Evolutionary conservation across 148 eudicot genomes (phyloP).

Genomic region (Mesembryanthemum crystallinum): DNA sequence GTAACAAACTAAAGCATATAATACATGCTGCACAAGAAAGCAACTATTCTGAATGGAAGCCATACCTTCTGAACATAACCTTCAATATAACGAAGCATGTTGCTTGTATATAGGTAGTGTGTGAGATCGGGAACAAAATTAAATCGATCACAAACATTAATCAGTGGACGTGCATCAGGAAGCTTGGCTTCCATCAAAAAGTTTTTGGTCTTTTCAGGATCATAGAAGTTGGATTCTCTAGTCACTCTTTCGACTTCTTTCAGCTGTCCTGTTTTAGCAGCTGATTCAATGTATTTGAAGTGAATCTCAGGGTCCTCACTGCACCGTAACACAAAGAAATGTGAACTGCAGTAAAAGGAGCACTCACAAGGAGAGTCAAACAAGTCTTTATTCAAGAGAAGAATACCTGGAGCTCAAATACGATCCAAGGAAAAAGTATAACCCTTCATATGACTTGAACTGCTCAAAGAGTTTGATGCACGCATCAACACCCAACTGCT

Average conservation of each 20-base stretch:
- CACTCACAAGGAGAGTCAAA: conserved; percentile 1
- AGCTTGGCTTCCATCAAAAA: conserved; percentile 90
- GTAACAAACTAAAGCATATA: not conserved
- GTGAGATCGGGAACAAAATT: conserved; percentile 90
- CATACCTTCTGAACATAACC: conserved; percentile 98
- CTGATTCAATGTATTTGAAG: conserved; percentile 84
- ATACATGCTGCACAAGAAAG: not conserved
- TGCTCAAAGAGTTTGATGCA: conserved; percentile 90
- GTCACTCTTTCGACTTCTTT: conserved; percentile 91
- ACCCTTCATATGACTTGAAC: conserved; percentile 83
- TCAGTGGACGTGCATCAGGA: conserved; percentile 89
- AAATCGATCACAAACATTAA: conserved; percentile 85
- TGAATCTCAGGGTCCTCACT: conserved; percentile 93
- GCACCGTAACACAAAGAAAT: conserved; percentile 16
- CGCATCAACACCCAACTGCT: conserved; percentile 74
- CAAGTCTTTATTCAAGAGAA: conserved; percentile 12
- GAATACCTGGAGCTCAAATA: conserved; percentile 82
- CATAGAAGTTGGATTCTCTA: conserved; percentile 83
- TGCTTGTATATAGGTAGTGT: conserved; percentile 74
- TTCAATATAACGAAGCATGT: conserved; percentile 99
- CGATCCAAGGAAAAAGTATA: conserved; percentile 83
- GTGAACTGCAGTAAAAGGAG: not conserved
- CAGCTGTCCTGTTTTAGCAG: conserved; percentile 87
- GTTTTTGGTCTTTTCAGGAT: conserved; percentile 81
- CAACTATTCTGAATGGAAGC: not conserved